Evolutionary conservation across 805 yeast genomes (phyloP).

Genomic region (Wickerhamiella hasegawae): DNA sequence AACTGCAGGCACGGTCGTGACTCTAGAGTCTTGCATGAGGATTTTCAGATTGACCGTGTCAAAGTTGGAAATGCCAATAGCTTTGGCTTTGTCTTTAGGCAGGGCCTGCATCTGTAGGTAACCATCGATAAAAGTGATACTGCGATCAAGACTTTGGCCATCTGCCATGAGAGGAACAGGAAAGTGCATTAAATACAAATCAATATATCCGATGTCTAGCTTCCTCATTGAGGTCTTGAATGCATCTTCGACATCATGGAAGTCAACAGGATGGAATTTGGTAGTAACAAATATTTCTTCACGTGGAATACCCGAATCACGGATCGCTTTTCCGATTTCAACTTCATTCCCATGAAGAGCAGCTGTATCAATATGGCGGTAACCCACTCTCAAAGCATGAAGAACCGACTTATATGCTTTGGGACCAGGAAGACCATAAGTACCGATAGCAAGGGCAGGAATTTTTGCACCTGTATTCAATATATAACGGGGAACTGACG

Average conservation of each 20-base stretch:
- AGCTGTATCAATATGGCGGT: constrained; percentile 64
- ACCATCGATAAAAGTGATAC: constrained; percentile 34
- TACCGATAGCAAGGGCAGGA: constrained; percentile 60
- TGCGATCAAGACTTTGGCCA: constrained; percentile 22
- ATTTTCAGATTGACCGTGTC: constrained; percentile 34
- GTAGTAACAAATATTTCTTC: constrained; percentile 45
- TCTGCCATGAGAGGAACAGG: constrained; percentile 23
- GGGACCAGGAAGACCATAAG: constrained; percentile 36
- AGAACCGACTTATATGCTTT: constrained; percentile 36
- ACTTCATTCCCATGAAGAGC: constrained; percentile 52
- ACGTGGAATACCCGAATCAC: constrained; percentile 28
- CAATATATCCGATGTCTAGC: constrained; percentile 45
- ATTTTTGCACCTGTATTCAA: constrained; percentile 42
- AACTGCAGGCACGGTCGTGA: constrained; percentile 44
- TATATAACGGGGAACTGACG: no score
- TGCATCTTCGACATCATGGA: constrained; percentile 29
- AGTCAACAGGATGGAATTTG: constrained; percentile 35
- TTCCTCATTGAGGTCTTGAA: constrained; percentile 34
- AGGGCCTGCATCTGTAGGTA: constrained; percentile 42
- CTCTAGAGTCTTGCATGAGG: constrained; percentile 28
- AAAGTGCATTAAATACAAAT: constrained; percentile 54
- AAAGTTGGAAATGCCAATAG: constrained; percentile 63
- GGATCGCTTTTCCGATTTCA: constrained; percentile 42
- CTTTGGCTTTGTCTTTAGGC: constrained; percentile 33
- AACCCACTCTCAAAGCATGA: constrained; percentile 48